Base-by-base conservation (phyloP, 1,284 basidiomycete genomes). In the Naganishia albida region DNA sequence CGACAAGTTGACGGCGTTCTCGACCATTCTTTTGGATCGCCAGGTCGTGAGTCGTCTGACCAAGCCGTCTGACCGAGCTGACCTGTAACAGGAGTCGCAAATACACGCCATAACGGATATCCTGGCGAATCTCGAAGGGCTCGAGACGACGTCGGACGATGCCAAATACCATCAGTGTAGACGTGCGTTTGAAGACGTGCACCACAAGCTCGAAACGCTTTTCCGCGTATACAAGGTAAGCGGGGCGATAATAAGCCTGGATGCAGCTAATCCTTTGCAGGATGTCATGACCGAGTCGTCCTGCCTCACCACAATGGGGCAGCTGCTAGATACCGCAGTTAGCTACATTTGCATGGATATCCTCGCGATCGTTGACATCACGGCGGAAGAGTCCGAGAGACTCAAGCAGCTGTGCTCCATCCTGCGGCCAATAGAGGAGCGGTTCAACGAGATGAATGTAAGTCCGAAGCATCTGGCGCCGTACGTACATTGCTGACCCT, bases 331-430 rank as follows among this genome's bases (percentile, higher is more conserved):
- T 66, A 82, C 85, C 13, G 86, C 87, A 2, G 81, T 95, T 38
- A 81, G 81, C 3, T 82, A 85, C 2, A 84, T 96, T 4, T 81
- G 94, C 12, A 83, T 83, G 52, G 88, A 90, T 70, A 84, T 98
- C 15, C 80, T 94, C 51, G 86, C 85, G 0, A 80, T 98, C 55
- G 83, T 85, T 1, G 95, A 99, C 77, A 98, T 99, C 70, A 88
- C 93, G 0, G 94, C 92, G 72, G 82, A 86, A 12, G 94, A 98
- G 72, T 95, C 93, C 3, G 87, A 90, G 70, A 83, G 87, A 51
- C 80, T 99, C 39, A 88, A 88, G 70, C 87, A 90, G 72, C 82
- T 97, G 0, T 89, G 93, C 76, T 85, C 86, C 65, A 87, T 89
- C 46, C 77, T 98, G 53, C 85, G 88, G 67, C 83, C 87, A 2